Base-by-base conservation (phyloP, 225 moss, liverwort and hornwort species). In the Pseudoscleropodium purum region DNA sequence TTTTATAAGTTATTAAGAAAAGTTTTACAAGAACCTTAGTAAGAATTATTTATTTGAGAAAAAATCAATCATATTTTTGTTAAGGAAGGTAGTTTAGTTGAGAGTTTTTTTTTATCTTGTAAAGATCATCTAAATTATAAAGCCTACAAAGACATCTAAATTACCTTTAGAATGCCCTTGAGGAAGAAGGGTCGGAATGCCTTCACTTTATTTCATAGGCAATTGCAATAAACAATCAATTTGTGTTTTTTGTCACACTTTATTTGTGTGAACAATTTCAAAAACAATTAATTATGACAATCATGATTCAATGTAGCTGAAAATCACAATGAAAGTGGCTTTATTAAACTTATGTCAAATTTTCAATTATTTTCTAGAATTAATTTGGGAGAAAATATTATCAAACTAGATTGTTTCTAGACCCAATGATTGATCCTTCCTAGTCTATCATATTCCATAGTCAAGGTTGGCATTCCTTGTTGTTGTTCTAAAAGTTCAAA, bases 401-500 rank as follows among this genome's bases (percentile, higher is more conserved):
- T n/a, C 69, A 67, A 36, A 67, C 6, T 67, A 20, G 11, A 6
- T 37, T 68, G 6, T 20, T 68, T 68, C 1, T 37, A 11, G 20
- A 3, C 6, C 6, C 1, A 11, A 20, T 68, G 21, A 12, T 37
- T 7, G 4, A 68, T 68, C 6, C 37, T 3, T 37, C 37, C 11
- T 67, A 67, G 2, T 36, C 20, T 18, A 34, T 9, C 17, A 9
- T 65, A 65, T 15, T 65, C 9, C 0, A 10, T 67, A 3, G 68
- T 37, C 7, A n/a, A 0, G 13, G 39, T 39, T 4, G 12, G 4
- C n/a, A n/a, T 24, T 69, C 5, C 6, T 0, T 68, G 6, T n/a
- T 4, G 37, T n/a, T n/a, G n/a, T n/a, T n/a, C n/a, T n/a, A n/a
- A n/a, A n/a, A n/a, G n/a, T n/a, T n/a, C n/a, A n/a, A n/a, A n/a